Evolutionary conservation across 2,329 filamentous ascomycete species (phyloP).

Genomic region (Talaromyces sp.): DNA sequence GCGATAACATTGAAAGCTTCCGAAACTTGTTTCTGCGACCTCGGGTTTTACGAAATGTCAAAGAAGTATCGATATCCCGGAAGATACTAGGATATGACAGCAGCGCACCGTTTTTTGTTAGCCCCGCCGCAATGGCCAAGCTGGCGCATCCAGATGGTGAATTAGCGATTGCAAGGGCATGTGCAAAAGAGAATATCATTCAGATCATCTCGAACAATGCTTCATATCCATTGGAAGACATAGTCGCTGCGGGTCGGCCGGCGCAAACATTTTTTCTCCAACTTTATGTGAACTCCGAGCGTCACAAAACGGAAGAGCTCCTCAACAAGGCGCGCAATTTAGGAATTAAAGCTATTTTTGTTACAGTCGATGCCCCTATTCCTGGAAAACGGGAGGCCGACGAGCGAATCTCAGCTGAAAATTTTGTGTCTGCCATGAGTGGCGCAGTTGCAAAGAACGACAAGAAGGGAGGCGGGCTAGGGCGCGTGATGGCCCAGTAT

Average conservation of each 20-base stretch:
- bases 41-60: conserved; percentile 38
- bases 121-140: conserved; percentile 48
- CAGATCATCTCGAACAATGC: conserved; percentile 52
- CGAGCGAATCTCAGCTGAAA: conserved; percentile 6
- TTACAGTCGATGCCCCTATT: conserved; percentile 20
- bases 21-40: conserved; percentile 33
- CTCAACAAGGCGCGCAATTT: conserved; percentile 19
- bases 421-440: conserved; percentile 2
- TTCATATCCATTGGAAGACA: conserved; percentile 47
- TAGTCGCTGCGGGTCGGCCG: conserved; percentile 29
- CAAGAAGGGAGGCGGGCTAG: conserved; percentile 7
- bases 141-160: conserved; percentile 55
- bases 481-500: conserved; percentile 6
- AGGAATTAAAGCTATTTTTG: conserved; percentile 16
- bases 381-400: conserved; percentile 7
- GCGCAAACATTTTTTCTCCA: conserved; percentile 39
- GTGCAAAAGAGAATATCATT: conserved; percentile 41
- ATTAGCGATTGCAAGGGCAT: conserved; percentile 45
- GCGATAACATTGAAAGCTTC: conserved; percentile 1
- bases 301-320: conserved; percentile 33
- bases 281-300: conserved; percentile 41
- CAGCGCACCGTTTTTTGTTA: conserved; percentile 5
- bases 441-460: not conserved
- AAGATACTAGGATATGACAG: conserved; percentile 5
- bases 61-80: conserved; percentile 6